Percentiles rank a stretch among this genome's conserved stretches.
Evolutionary conservation across 1,284 basidiomycete genomes (phyloP).

Genomic region (Microbotryomycetes sp.): DNA sequence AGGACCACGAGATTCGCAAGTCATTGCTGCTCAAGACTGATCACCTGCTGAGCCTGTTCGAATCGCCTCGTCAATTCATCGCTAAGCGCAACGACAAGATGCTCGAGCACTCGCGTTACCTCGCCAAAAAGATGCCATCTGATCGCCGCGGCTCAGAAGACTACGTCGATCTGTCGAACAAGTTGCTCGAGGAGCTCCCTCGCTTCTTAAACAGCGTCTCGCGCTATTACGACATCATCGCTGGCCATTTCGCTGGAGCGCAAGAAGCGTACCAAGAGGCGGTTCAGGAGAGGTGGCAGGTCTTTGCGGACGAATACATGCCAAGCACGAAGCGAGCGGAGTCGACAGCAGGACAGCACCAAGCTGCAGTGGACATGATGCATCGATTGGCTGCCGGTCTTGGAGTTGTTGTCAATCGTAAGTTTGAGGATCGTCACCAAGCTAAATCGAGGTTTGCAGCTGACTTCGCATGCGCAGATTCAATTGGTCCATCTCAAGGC

Average conservation of each 20-base stretch:
- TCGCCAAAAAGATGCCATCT: constrained; percentile 28
- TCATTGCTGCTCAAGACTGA: constrained; percentile 26
- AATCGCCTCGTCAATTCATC: constrained; percentile 38
- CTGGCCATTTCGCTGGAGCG: constrained; percentile 39
- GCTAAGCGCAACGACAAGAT: constrained; percentile 42
- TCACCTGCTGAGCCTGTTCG: constrained; percentile 29
- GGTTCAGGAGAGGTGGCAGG: constrained; percentile 27
- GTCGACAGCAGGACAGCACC: constrained; percentile 15
- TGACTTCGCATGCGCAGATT: too few species aligned
- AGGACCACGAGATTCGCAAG: constrained; percentile 26
- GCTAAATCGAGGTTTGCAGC: neutral
- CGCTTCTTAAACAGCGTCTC: constrained; percentile 41
- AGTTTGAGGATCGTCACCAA: neutral
- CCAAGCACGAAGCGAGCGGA: constrained; percentile 6
- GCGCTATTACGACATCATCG: constrained; percentile 41
- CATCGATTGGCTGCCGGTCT: constrained; percentile 25
- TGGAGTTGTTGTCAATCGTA: constrained; percentile 9
- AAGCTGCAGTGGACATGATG: constrained; percentile 26
- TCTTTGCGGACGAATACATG: constrained; percentile 23
- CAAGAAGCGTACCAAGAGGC: constrained; percentile 39
- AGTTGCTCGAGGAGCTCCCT: constrained; percentile 45
- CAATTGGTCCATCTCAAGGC: too few species aligned
- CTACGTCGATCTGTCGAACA: constrained; percentile 42
- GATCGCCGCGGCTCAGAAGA: constrained; percentile 37
- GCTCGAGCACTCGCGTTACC: constrained; percentile 40